Evolutionary conservation across 2,329 filamentous ascomycete species (phyloP).

Genomic region (Beauveria bassiana): DNA sequence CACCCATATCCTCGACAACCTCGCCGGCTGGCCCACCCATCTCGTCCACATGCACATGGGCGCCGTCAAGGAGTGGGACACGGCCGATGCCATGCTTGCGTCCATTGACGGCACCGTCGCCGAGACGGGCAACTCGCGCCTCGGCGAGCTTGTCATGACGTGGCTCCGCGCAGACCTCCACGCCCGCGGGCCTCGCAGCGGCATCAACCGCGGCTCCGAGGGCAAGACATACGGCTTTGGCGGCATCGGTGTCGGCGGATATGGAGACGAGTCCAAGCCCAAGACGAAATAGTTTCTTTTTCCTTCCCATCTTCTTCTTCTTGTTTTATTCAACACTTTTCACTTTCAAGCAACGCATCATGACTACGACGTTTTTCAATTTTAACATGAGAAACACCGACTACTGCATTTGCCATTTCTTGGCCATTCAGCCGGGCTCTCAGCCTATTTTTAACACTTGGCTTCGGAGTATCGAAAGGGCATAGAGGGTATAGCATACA

Average conservation of each 20-base stretch:
- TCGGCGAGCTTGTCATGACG: conserved; percentile 78
- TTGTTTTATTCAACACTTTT: conserved; percentile 5
- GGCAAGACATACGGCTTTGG: conserved; percentile 54
- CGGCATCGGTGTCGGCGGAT: conserved; percentile 46
- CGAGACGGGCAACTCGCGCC: conserved; percentile 62
- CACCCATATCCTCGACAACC: conserved; percentile 92
- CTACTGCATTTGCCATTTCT: neutral
- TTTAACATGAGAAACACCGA: conserved; percentile 4
- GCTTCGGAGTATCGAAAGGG: neutral
- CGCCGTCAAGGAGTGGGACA: conserved; percentile 77
- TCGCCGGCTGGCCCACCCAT: conserved; percentile 91
- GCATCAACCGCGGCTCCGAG: conserved; percentile 47
- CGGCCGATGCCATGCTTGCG: conserved; percentile 60
- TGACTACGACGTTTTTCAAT: neutral
- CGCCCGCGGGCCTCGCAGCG: conserved; percentile 67
- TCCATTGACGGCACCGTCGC: conserved; percentile 33
- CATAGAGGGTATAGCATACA: conserved; percentile 8
- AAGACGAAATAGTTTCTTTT: conserved; percentile 19
- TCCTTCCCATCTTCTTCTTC: neutral
- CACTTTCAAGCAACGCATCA: neutral
- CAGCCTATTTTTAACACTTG: conserved; percentile 12
- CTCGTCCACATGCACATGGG: conserved; percentile 93
- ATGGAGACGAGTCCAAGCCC: conserved; percentile 45
- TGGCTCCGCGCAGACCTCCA: conserved; percentile 80
- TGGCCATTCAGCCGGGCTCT: neutral